A percentile compares a stretch with the other conserved stretches of the same genome.
Conservation (phyloP, 2,329 filamentous ascomycete genomes). For the Epichloe sp. region DNA sequence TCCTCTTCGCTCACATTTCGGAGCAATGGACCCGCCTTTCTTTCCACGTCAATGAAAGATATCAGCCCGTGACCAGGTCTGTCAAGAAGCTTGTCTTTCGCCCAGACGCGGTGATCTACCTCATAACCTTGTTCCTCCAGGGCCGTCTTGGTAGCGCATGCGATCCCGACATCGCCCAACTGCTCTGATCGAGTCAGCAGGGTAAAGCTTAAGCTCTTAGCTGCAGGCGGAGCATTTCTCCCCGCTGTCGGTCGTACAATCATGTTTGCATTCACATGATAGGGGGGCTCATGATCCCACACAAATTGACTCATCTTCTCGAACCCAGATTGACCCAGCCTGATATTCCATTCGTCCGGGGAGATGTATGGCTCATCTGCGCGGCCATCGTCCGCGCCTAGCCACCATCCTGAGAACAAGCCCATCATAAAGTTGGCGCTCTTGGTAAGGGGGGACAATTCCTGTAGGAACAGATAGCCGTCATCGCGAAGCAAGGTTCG, state of each 20-base stretch:
- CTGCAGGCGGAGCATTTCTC: too few species aligned
- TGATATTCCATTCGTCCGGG: neutral
- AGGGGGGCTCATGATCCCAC: neutral
- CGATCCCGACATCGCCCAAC: too few species aligned
- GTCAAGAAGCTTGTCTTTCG: too few species aligned
- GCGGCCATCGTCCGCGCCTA: neutral
- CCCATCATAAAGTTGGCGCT: conserved; percentile 2
- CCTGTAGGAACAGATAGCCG: conserved; percentile 4
- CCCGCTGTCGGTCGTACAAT: neutral
- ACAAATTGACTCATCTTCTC: neutral
- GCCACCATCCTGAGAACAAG: neutral
- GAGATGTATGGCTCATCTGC: neutral
- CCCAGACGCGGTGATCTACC: too few species aligned
- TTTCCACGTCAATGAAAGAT: too few species aligned
- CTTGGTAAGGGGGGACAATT: neutral
- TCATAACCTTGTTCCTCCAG: too few species aligned
- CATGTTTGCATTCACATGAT: neutral
- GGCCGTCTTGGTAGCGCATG: too few species aligned
- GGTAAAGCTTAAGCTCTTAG: too few species aligned
- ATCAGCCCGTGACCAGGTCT: too few species aligned
- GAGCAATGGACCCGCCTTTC: too few species aligned
- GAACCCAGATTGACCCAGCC: conserved; percentile 1
- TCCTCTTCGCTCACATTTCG: too few species aligned
- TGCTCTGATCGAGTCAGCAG: too few species aligned
- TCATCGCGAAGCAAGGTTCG: conserved; percentile 3